These are phyloP conservation scores for Taphrina pruni DNA, from an alignment of 1,139 yeast genomes.

Conservation along the genomic window DNA sequence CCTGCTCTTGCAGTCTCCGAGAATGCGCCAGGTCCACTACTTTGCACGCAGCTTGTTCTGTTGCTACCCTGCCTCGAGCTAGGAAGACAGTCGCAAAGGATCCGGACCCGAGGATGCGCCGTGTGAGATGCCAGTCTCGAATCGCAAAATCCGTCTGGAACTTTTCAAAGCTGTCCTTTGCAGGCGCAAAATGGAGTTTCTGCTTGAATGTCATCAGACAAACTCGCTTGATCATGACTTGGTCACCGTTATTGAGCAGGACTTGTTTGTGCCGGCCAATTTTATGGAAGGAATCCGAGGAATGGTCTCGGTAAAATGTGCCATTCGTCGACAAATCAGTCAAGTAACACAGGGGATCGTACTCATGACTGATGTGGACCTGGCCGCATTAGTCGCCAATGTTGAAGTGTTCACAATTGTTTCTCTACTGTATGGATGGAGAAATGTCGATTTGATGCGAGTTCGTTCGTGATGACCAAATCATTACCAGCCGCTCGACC, in stretches of 20 bases:
- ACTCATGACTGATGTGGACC: conserved; percentile 20
- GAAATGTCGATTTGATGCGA: conserved; percentile 12
- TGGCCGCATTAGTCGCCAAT: neutral
- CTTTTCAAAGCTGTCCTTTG: conserved; percentile 35
- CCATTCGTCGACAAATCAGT: conserved; percentile 61
- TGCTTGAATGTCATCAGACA: conserved; percentile 49
- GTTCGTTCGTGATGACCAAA: neutral
- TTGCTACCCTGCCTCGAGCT: conserved; percentile 44
- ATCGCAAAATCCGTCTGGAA: conserved; percentile 42
- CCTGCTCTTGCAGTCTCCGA: conserved; percentile 29
- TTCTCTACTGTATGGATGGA: conserved; percentile 7
- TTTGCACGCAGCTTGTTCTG: conserved; percentile 49
- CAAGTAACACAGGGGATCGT: conserved; percentile 54
- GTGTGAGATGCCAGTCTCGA: conserved; percentile 56
- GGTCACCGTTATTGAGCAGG: conserved; percentile 58
- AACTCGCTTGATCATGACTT: conserved; percentile 53
- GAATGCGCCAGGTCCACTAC: conserved; percentile 45
- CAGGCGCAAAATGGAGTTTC: conserved; percentile 41
- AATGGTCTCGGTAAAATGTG: conserved; percentile 18
- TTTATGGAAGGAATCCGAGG: conserved; percentile 39
- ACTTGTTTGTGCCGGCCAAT: conserved; percentile 53
- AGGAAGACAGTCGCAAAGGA: conserved; percentile 63
- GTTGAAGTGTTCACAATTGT: neutral
- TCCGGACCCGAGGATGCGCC: conserved; percentile 62
- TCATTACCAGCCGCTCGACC: conserved; percentile 12